phyloP scores from a whole-genome alignment of 768 basidiomycete species.

The Boletus rufocinnamomeus region DNA sequence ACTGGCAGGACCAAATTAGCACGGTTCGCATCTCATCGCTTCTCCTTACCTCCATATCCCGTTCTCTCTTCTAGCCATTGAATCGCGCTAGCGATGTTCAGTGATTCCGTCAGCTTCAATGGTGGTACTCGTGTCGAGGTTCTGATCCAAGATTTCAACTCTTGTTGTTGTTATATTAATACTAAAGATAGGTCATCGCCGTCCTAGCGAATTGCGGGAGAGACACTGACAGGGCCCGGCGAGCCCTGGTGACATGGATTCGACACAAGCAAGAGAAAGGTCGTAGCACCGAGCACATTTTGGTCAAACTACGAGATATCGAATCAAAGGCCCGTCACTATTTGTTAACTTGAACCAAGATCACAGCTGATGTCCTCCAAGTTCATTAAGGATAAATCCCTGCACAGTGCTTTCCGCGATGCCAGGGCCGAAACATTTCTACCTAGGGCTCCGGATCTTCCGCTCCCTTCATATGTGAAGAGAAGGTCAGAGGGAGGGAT shows the following conservation, averaged over 20 bases:
- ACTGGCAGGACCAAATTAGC: not conserved
- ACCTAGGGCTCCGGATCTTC: conserved; percentile 29
- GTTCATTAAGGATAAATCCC: conserved; percentile 33
- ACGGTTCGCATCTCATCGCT: conserved; percentile 4
- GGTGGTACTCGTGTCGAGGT: conserved; percentile 35
- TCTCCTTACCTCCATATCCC: conserved; percentile 1
- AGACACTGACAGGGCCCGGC: conserved; percentile 29
- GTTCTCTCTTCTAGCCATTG: not conserved
- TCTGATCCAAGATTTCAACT: not conserved
- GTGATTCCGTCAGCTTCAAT: conserved; percentile 29
- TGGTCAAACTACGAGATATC: conserved; percentile 29
- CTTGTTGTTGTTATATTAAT: not conserved
- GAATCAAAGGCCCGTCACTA: conserved; percentile 30
- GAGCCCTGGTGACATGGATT: conserved; percentile 34
- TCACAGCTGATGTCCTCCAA: conserved; percentile 7
- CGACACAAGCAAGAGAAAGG: conserved; percentile 31
- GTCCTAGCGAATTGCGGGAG: conserved; percentile 37
- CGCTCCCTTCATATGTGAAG: conserved; percentile 18
- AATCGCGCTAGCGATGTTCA: conserved; percentile 20
- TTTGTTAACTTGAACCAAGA: not conserved
- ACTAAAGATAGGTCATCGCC: conserved; percentile 28
- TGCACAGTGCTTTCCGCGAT: conserved; percentile 36
- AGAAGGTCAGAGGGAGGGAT: not conserved
- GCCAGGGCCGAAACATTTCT: conserved; percentile 34
- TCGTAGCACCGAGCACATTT: conserved; percentile 33